These are phyloP conservation scores for Malus hybrid DNA, from an alignment of 331 rosid species.

Conservation along the genomic window DNA sequence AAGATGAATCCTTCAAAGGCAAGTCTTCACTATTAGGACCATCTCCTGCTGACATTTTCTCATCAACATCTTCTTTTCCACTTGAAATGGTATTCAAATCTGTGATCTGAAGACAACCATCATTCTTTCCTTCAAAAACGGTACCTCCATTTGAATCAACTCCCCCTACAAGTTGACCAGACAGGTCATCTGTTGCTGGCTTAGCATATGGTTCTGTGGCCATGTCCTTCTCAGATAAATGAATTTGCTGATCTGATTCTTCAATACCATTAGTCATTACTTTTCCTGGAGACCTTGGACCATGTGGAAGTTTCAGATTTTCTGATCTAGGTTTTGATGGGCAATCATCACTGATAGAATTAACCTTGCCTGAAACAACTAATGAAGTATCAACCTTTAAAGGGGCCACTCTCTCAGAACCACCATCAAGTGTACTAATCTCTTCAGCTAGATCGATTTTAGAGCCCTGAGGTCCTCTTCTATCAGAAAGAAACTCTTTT, in stretches of 20 bases:
- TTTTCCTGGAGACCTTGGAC: conserved; percentile 23
- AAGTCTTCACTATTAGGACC: conserved; percentile 25
- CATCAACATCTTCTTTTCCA: conserved; percentile 24
- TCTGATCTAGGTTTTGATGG: conserved; percentile 20
- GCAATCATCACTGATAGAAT: conserved; percentile 30
- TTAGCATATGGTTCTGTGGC: conserved; percentile 27
- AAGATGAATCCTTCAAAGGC: conserved; percentile 32
- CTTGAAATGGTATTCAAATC: conserved; percentile 17
- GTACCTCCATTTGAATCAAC: conserved; percentile 26
- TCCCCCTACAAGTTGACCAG: conserved; percentile 18
- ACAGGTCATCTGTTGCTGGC: conserved; percentile 18
- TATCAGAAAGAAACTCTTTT: conserved; percentile 34
- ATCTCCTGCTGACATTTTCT: conserved; percentile 17
- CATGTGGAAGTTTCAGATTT: conserved; percentile 18
- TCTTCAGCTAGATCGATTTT: conserved; percentile 27
- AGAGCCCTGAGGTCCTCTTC: conserved; percentile 27
- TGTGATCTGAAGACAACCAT: conserved; percentile 20
- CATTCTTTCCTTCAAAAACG: conserved; percentile 21
- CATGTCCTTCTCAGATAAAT: conserved; percentile 20
- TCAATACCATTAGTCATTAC: conserved; percentile 12
- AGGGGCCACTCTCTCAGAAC: conserved; percentile 29
- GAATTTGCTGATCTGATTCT: conserved; percentile 29
- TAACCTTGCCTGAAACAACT: conserved; percentile 27
- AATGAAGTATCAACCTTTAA: conserved; percentile 27
- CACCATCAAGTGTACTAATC: conserved; percentile 27